Evolutionary conservation across 2,329 filamentous ascomycete species (phyloP).

Genomic region (Aspergillus tanneri): DNA sequence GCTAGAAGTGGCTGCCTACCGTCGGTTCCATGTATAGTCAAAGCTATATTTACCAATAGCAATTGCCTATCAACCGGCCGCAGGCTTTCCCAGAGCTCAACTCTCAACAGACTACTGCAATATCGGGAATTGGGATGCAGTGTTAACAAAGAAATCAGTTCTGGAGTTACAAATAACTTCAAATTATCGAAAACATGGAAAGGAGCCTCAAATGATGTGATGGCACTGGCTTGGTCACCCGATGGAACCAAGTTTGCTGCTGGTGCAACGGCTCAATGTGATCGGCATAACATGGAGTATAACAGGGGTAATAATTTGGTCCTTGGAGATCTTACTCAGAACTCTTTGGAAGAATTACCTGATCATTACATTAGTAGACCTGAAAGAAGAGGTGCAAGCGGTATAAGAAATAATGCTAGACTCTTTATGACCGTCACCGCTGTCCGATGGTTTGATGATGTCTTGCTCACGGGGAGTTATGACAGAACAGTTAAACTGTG

Average conservation of each 20-base stretch:
- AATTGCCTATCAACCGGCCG: not conserved
- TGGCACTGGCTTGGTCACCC: constrained; percentile 56
- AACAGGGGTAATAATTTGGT: constrained; percentile 59
- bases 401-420: constrained; percentile 49
- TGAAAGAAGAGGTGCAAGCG: constrained; percentile 41
- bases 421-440: constrained; percentile 59
- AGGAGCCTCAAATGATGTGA: constrained; percentile 59
- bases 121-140: not conserved
- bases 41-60: not conserved
- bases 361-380: constrained; percentile 52
- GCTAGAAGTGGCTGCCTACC: constrained; percentile 20
- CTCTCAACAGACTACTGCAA: constrained; percentile 25
- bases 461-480: constrained; percentile 56
- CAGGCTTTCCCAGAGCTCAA: not conserved
- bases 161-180: constrained; percentile 40
- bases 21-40: constrained; percentile 16
- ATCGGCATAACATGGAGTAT: constrained; percentile 59
- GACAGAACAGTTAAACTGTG: constrained; percentile 59
- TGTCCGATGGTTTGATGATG: constrained; percentile 52
- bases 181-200: constrained; percentile 51
- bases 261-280: constrained; percentile 57
- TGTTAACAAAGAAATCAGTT: constrained; percentile 32
- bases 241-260: constrained; percentile 56
- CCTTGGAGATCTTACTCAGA: constrained; percentile 48
- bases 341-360: constrained; percentile 52